Conservation (phyloP, 108 stramenopile species). For the Nitzschia sp. region DNA sequence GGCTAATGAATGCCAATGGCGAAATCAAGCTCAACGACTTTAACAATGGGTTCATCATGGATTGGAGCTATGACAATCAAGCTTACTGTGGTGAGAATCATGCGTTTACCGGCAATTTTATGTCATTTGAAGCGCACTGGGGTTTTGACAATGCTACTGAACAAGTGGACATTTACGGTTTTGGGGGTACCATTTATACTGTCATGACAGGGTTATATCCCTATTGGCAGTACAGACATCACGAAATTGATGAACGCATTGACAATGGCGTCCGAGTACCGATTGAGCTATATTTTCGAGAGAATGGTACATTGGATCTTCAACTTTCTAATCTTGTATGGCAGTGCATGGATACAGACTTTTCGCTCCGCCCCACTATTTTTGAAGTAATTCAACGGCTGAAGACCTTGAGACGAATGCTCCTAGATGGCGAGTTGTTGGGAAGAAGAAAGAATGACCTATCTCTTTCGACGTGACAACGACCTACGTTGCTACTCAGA, state of each 20-base stretch:
- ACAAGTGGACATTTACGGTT: slow-evolving; percentile 50
- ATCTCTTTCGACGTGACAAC: too few species aligned
- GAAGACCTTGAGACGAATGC: too few species aligned
- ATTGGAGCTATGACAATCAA: too few species aligned
- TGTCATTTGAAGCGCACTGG: slow-evolving; percentile 54
- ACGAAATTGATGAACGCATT: too few species aligned
- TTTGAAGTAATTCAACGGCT: too few species aligned
- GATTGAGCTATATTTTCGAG: too few species aligned
- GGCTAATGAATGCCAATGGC: slow-evolving; percentile 58
- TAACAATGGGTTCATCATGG: slow-evolving; percentile 41
- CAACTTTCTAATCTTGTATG: too few species aligned
- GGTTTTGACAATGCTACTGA: slow-evolving; percentile 31
- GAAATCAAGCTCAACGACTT: slow-evolving; percentile 71
- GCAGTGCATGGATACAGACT: slow-evolving; percentile 24
- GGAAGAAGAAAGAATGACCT: too few species aligned
- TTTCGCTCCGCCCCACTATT: slow-evolving; percentile 50
- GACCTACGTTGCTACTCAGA: too few species aligned
- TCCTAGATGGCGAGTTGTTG: too few species aligned
- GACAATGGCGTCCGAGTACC: too few species aligned
- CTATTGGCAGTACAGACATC: slow-evolving; percentile 19
- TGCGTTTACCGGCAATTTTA: background rate
- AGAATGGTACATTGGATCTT: too few species aligned
- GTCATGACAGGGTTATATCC: slow-evolving; percentile 48
- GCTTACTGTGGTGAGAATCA: background rate
- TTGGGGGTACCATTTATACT: slow-evolving; percentile 57